Evolutionary conservation across 83 land plant genomes (phyloP).

Genomic region (Isoetes engelmannii): DNA sequence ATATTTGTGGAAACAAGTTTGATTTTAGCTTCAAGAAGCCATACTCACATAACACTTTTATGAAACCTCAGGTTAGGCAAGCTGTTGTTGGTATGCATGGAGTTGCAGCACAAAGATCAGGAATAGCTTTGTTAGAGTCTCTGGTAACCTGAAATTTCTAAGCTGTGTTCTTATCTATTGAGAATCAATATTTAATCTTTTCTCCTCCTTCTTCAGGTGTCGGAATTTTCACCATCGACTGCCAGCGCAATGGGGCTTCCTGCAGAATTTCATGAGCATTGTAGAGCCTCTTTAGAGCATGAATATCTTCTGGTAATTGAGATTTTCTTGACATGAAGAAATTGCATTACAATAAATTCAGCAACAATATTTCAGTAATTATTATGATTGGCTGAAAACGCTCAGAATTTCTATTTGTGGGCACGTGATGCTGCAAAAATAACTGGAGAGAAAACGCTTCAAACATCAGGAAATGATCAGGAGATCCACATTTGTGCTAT

Average conservation of each 20-base stretch:
- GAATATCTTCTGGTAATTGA: constrained; percentile 62
- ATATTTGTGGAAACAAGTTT: background rate
- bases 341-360: background rate
- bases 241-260: constrained; percentile 91
- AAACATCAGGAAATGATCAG: constrained; percentile 37
- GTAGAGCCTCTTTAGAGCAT: constrained; percentile 61
- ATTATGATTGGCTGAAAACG: background rate
- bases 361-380: background rate
- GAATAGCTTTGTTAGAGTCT: constrained; percentile 74
- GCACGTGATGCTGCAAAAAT: constrained; percentile 59
- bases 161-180: background rate
- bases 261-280: constrained; percentile 84
- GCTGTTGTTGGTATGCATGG: constrained; percentile 71
- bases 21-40: too few relatives aligned
- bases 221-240: constrained; percentile 91
- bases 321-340: background rate
- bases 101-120: constrained; percentile 56
- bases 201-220: constrained; percentile 40
- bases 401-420: constrained; percentile 85
- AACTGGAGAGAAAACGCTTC: constrained; percentile 50
- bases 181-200: constrained; percentile 7
- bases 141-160: constrained; percentile 44
- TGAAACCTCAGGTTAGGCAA: constrained; percentile 49
- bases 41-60: background rate
- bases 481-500: constrained; percentile 77